Base-by-base conservation (phyloP, 139 green algal genomes). In the Dunaliella sp. region DNA sequence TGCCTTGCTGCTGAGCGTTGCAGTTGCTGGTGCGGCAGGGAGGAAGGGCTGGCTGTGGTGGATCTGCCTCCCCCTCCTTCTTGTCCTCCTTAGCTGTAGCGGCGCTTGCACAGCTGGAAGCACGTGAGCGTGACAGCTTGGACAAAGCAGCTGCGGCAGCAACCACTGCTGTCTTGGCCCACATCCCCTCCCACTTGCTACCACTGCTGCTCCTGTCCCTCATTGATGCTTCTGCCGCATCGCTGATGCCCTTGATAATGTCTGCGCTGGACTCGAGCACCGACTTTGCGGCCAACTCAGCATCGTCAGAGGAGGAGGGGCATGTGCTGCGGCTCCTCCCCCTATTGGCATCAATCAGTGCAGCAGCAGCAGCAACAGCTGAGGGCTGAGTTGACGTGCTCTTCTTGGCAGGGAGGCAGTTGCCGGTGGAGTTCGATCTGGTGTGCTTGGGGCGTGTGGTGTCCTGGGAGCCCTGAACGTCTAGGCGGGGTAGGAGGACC, bases 181-280 rank as follows among this genome's bases (percentile, higher is more conserved):
- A 36, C 25, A 81, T 16, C 21, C 0, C 22, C 76, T 81, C 32
- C 1, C 76, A 81, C 76, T 36, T 81, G 25, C 33, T 85, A 48
- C 81, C 76, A 48, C 34, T 77, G 81, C 81, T 80, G 81, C 81
- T 85, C 35, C 78, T 83, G 78, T 38, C n/a, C 25, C 78, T 83
- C n/a, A n/a, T n/a, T n/a, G n/a, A n/a, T n/a, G n/a, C n/a, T n/a
- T n/a, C n/a, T 7, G 48, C 38, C 35, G 33, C 12, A 83, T 58
- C 16, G 78, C 38, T 35, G 37, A 32, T 83, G 78, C 78, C n/a
- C n/a, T n/a, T 83, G 38, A 83, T 83, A 7, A 28, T 37, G 78
- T 83, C 48, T 16, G 16, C 16, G 48, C 7, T 65, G 48, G 7
- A 7, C 7, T 7, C 48, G 7, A 16, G 48, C 16, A 16, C 48